A percentile compares a stretch with the other conserved stretches of the same genome.
These are phyloP conservation scores for Malus orientalis DNA, from an alignment of 306 rosid species.

Conservation along the genomic window DNA sequence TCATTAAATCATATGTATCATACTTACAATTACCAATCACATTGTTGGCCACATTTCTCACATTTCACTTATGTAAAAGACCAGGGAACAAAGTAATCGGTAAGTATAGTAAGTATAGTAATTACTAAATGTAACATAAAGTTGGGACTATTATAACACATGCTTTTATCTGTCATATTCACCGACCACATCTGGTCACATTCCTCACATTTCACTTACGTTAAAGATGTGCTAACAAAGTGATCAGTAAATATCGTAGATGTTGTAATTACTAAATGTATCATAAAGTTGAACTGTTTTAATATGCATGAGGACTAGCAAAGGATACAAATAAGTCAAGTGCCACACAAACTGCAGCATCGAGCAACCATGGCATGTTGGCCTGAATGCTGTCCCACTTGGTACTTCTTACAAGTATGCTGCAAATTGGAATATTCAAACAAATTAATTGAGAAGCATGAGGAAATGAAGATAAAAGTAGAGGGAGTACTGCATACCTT, in stretches of 20 bases:
- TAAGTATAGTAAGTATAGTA: too few relatives aligned
- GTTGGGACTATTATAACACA: too few relatives aligned
- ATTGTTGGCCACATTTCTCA: background rate
- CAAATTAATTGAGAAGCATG: background rate
- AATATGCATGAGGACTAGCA: background rate
- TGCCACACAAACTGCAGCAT: constrained; percentile 76
- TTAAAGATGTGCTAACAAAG: background rate
- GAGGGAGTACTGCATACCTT: constrained; percentile 23
- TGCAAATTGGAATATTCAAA: constrained; percentile 17
- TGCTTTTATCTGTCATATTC: too few relatives aligned
- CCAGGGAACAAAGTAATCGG: too few relatives aligned
- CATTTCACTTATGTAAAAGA: background rate
- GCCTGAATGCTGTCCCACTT: constrained; percentile 82
- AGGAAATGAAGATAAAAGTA: background rate
- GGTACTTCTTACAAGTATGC: constrained; percentile 65
- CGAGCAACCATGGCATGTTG: constrained; percentile 87
- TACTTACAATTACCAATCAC: background rate
- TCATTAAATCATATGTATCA: background rate
- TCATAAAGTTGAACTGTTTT: too few relatives aligned
- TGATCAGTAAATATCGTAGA: background rate
- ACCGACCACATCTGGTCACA: too few relatives aligned
- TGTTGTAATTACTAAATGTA: too few relatives aligned
- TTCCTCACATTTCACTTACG: too few relatives aligned
- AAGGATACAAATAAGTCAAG: constrained; percentile 94
- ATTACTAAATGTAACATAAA: too few relatives aligned